A percentile compares a stretch with the other conserved stretches of the same genome.
Evolutionary conservation across 257 asterid species (phyloP).

Genomic region (Jaltomata sinuosa): DNA sequence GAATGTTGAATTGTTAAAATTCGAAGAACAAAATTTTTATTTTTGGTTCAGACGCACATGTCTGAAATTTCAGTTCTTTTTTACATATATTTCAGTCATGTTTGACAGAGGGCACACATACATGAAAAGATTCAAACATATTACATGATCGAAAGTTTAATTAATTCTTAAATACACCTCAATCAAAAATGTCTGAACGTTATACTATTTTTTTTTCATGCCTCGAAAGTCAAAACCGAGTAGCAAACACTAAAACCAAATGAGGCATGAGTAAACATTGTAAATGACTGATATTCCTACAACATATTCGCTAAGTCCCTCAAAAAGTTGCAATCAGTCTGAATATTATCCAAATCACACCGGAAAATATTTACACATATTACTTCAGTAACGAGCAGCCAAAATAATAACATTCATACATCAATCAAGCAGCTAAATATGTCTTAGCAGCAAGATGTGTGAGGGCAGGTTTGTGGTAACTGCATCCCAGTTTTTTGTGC

Average conservation of each 20-base stretch:
- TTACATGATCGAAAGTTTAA: too few species aligned
- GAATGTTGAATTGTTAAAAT: too few species aligned
- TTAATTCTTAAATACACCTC: too few species aligned
- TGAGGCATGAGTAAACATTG: neutral
- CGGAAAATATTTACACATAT: too few species aligned
- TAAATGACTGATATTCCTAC: neutral
- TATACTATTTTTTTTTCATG: too few species aligned
- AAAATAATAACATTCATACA: neutral
- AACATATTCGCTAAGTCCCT: neutral
- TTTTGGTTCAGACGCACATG: too few species aligned
- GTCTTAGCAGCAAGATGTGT: conserved; percentile 88
- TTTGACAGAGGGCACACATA: too few species aligned
- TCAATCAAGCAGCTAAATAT: conserved; percentile 30
- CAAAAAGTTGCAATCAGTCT: neutral
- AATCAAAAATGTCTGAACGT: too few species aligned
- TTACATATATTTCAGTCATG: too few species aligned
- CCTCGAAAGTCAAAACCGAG: neutral
- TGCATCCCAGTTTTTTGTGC: conserved; percentile 67
- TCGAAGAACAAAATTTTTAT: too few species aligned
- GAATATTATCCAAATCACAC: neutral
- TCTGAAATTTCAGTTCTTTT: too few species aligned
- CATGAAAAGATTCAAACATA: too few species aligned
- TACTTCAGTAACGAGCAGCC: neutral
- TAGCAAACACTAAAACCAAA: neutral
- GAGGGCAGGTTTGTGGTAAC: conserved; percentile 69